Percentiles rank a stretch among this genome's conserved stretches.
phyloP scores from a whole-genome alignment of 345 rosid genomes.

The Hibiscus syriacus region DNA sequence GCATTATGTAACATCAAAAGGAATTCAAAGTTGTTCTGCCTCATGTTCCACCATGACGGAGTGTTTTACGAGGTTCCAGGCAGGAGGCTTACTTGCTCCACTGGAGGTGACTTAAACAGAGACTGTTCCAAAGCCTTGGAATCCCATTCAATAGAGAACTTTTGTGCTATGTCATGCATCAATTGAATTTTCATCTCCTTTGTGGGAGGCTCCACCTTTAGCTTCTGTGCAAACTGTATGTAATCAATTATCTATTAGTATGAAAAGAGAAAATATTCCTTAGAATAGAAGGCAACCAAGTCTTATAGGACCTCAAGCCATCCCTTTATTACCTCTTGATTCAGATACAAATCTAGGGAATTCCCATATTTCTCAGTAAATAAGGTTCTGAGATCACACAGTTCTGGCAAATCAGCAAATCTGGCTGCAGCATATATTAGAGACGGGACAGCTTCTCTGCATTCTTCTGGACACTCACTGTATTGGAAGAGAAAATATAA shows the following conservation, averaged over 20 bases:
- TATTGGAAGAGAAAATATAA: background rate
- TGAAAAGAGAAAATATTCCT: background rate
- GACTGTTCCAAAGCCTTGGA: conserved; percentile 31
- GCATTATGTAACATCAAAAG: no score
- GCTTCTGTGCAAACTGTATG: background rate
- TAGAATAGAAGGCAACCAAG: background rate
- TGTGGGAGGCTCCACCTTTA: background rate
- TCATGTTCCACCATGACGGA: no score
- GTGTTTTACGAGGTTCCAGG: no score
- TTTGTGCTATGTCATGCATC: conserved; percentile 1
- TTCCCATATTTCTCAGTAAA: conserved; percentile 58
- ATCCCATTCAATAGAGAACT: conserved; percentile 37
- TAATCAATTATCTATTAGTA: conserved; percentile 1
- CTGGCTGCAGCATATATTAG: conserved; percentile 83
- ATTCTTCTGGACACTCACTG: conserved; percentile 84
- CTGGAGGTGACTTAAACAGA: conserved; percentile 2
- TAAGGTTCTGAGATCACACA: conserved; percentile 52
- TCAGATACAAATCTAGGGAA: conserved; percentile 36
- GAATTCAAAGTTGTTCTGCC: no score
- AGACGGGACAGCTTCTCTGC: conserved; percentile 65
- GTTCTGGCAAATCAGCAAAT: conserved; percentile 76
- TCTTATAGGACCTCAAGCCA: background rate
- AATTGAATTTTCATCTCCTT: conserved; percentile 3
- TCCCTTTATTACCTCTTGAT: conserved; percentile 44
- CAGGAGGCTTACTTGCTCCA: conserved; percentile 16